Base-by-base conservation (phyloP, 345 rosid genomes). In the Arabidopsis thaliana region DNA sequence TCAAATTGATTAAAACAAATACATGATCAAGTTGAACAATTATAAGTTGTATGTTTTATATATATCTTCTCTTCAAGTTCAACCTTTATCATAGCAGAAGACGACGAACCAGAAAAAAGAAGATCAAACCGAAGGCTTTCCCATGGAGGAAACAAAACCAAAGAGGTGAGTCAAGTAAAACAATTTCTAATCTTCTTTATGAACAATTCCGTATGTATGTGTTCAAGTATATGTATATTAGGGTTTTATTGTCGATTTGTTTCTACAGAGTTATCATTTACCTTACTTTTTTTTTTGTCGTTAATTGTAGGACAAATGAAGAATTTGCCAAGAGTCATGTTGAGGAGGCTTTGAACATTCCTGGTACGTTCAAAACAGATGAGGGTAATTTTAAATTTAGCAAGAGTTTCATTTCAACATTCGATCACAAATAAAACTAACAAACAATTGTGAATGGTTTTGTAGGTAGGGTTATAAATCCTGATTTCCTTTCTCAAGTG, bases 251-350 rank as follows among this genome's bases (percentile, higher is more conserved):
- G 6, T 70, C 1, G 2, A 38, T 28, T 9, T 42, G 4, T 11
- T 58, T 2, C 2, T 25, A 25, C 28, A 25, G 28, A 25, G 28
- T 16, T 16, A 16, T 16, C 20, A 16, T 16, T 16, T 16, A 16
- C 20, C 20, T 16, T 16, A 16, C 20, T 16, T 16, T 16, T 16
- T 16, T 16, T 16, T 16, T 16, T 70, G 5, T 63, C 9, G 62
- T 33, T 2, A 38, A 52, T 48, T 50, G 12, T 38, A 84, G 88
- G 69, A 86, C 87, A 28, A 57, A 62, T 40, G 88, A 82, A 82
- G 92, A 88, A 71, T 88, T 76, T 59, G 51, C 45, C 4, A 83
- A 82, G 79, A 73, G 87, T 24, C 89, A 84, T 40, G 63, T 79
- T 37, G 83, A 82, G 20, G 78, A 78, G 51, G 89, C 88, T 7